Conservation (phyloP, 2,329 filamentous ascomycete species). For the Neoarthrinium moseri region DNA sequence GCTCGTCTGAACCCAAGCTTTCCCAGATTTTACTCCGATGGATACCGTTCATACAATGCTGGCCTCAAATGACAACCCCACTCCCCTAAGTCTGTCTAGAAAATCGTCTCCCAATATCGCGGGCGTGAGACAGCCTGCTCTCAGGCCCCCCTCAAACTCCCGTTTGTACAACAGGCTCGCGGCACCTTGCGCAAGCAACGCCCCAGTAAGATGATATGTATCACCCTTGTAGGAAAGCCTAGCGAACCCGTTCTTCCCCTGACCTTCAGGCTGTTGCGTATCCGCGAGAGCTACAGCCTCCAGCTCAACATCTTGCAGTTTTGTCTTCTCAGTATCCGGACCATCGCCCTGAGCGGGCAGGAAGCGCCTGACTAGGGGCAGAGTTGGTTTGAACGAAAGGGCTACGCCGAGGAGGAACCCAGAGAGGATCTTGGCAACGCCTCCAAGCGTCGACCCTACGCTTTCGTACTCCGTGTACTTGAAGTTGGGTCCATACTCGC, state of each 20-base stretch:
- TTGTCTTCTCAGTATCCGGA: conserved; percentile 15
- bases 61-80: conserved; percentile 11
- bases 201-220: conserved; percentile 16
- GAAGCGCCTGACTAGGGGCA: conserved; percentile 8
- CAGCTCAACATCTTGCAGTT: conserved; percentile 8
- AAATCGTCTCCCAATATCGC: conserved; percentile 17
- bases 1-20: too few relatives aligned
- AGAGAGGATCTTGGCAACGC: conserved; percentile 9
- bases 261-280: background rate
- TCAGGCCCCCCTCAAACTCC: conserved; percentile 10
- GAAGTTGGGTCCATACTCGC: conserved; percentile 17
- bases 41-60: conserved; percentile 14
- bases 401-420: background rate
- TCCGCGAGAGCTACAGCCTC: conserved; percentile 19
- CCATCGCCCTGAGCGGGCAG: conserved; percentile 16
- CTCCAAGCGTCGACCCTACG: conserved; percentile 11
- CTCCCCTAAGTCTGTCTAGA: conserved; percentile 11
- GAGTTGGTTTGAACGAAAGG: conserved; percentile 5
- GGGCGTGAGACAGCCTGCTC: conserved; percentile 18
- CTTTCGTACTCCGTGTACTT: conserved; percentile 18
- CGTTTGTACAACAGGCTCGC: conserved; percentile 18
- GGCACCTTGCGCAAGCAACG: conserved; percentile 17
- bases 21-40: too few relatives aligned
- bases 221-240: conserved; percentile 16
- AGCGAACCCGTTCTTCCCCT: conserved; percentile 10